phyloP scores from a whole-genome alignment of 2,329 filamentous ascomycete species.

The Chaetothyriales sp. region DNA sequence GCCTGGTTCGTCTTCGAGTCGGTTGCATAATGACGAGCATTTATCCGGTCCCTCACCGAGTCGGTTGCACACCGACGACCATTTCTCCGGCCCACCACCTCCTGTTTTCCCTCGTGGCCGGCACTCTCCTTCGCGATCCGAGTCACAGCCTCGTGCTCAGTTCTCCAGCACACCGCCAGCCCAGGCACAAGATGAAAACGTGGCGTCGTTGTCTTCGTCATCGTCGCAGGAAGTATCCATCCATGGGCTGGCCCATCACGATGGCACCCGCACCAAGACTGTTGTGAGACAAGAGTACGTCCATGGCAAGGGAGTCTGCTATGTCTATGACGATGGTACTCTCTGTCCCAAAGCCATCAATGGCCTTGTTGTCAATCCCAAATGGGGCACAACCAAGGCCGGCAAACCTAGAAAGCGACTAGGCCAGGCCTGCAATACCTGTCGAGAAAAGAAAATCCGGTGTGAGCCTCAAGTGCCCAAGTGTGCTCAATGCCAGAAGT shows the following conservation, averaged over 20 bases:
- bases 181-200: neutral
- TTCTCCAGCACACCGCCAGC: neutral
- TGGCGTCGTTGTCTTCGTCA: too few species aligned
- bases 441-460: conserved; percentile 94
- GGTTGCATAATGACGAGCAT: neutral
- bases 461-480: conserved; percentile 79
- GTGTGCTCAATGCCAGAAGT: conserved; percentile 85
- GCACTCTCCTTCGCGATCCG: neutral
- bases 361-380: conserved; percentile 72
- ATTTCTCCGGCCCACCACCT: neutral
- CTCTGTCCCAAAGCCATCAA: conserved; percentile 73
- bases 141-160: neutral
- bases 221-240: neutral
- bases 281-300: conserved; percentile 34
- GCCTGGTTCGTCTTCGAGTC: neutral
- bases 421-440: conserved; percentile 84
- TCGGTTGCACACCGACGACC: too few species aligned
- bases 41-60: neutral
- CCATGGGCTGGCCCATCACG: neutral
- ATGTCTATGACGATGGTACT: conserved; percentile 72
- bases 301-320: conserved; percentile 65
- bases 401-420: conserved; percentile 83
- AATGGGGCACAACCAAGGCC: conserved; percentile 87
- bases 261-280: neutral
- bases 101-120: neutral